Base-by-base conservation (phyloP, 164 flowering plant genomes). In the Aristolochia fimbriata region DNA sequence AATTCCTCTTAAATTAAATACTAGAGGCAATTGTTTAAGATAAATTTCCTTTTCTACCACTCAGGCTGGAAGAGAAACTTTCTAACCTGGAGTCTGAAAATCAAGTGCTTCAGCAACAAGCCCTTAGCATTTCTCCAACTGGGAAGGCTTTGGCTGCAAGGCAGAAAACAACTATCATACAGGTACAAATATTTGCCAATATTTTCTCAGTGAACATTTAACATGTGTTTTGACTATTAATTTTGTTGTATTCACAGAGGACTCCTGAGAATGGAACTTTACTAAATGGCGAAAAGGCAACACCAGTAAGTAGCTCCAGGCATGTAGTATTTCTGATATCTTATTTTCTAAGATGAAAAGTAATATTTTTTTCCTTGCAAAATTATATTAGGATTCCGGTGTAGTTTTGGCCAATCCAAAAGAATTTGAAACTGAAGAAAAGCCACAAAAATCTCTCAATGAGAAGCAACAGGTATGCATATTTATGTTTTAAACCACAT, bases 71-170 rank as follows among this genome's bases (percentile, higher is more conserved):
- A 67, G 97, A 91, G 77, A 94, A 91, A 68, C 82, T 87, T 65
- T 76, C 88, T 22, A 94, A 91, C 66, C 63, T 77, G 53, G 96
- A 91, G 52, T 91, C 99, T 17, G 99, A 94, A 74, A 87, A 85
- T 75, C 99, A 94, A 79, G 93, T 88, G 23, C 91, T 94, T 60
- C 96, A 97, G 64, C 97, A 88, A 68, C 99, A 91, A 73, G 89
- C 97, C 61, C 67, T 94, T 73, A 67, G 91, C 22, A 76, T 94
- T 68, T 88, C 99, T 54, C 97, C 99, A 23, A 83, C 95, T 48
- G 80, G 80, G 17, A 94, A 81, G 79, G 56, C 89, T 55, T 68
- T 85, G 47, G 77, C 91, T 61, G 57, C 82, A 58, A 70, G 91
- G 24, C 78, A 80, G 33, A 85, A 71, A 64, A 71, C 93, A 55